A percentile compares a stretch with the other conserved stretches of the same genome.
Conservation (phyloP, 345 rosid genomes). For the Clausena lansium region DNA sequence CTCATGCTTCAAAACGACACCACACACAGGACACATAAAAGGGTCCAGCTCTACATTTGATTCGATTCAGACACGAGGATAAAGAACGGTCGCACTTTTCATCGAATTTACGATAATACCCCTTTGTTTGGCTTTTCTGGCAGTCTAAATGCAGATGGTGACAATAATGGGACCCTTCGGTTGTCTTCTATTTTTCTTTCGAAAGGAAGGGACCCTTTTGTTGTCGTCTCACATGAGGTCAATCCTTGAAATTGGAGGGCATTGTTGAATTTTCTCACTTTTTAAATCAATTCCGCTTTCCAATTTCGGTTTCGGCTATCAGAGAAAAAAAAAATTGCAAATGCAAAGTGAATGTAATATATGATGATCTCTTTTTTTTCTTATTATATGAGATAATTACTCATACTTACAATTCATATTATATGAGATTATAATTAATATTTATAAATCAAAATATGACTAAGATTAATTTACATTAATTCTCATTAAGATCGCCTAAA, state of each 20-base stretch:
- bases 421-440: too few relatives aligned
- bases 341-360: neutral
- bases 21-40: too few relatives aligned
- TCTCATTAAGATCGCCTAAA: too few relatives aligned
- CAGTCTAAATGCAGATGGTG: neutral
- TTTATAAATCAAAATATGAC: too few relatives aligned
- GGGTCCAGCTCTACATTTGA: neutral
- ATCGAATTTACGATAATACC: neutral
- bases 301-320: too few relatives aligned
- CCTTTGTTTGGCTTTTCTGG: neutral
- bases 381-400: too few relatives aligned
- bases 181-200: too few relatives aligned
- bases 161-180: neutral
- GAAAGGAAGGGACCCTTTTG: neutral
- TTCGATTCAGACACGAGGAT: neutral
- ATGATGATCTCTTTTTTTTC: too few relatives aligned
- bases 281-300: neutral
- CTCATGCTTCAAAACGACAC: too few relatives aligned
- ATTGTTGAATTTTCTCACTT: neutral
- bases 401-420: too few relatives aligned
- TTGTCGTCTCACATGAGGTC: neutral
- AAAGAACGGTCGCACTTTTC: too few relatives aligned
- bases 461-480: too few relatives aligned
- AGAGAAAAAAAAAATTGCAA: neutral
- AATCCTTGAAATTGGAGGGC: constrained; percentile 4